Base-by-base conservation (phyloP, 2,329 filamentous ascomycete species). In the Colletotrichum tanaceti region DNA sequence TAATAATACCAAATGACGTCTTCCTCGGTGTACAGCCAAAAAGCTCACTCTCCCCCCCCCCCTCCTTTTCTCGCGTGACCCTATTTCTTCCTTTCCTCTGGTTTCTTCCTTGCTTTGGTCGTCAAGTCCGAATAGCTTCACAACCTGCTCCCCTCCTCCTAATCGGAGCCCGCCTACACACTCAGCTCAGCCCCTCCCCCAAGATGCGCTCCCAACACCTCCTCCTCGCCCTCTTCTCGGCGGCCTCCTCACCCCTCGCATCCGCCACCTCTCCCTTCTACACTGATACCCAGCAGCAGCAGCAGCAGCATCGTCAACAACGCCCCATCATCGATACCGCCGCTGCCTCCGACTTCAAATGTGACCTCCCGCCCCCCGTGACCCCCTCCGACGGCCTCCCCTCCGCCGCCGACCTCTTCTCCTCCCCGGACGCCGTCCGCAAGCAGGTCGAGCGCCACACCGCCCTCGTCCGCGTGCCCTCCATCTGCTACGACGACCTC, bases 401-500 rank as follows among this genome's bases (percentile, higher is more conserved):
- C 0, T 77, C 76, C 0, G 75, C 75, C 0, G 49, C 72, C 0
- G 70, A 74, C 11, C 72, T 81, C 1, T 81, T 81, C 58, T 74
- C 74, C 0, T 76, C 76, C 47, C 61, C 75, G 13, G 74, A 75
- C 9, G 79, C 80, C 1, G 68, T 81, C 5, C 67, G 73, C 2
- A 81, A 73, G 46, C 84, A 85, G 72, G 80, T 87, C 44, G 72
- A 79, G 49, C 81, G 86, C 2, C 83, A 87, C 65, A 85, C 86
- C 22, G 83, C 82, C 7, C 82, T 89, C 5, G 87, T 89, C 14
- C 80, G 83, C 64, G 82, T 89, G 49, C 83, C 84, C 0, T 84
- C 86, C 0, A 77, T 88, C 49, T 86, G 82, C 52, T 89, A 84
- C 70, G 87, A 89, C 66, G 85, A 89, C 65, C 81, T 87, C 57